These are phyloP conservation scores for Gymnopilus junonius DNA, from an alignment of 768 basidiomycete species.

Conservation along the genomic window DNA sequence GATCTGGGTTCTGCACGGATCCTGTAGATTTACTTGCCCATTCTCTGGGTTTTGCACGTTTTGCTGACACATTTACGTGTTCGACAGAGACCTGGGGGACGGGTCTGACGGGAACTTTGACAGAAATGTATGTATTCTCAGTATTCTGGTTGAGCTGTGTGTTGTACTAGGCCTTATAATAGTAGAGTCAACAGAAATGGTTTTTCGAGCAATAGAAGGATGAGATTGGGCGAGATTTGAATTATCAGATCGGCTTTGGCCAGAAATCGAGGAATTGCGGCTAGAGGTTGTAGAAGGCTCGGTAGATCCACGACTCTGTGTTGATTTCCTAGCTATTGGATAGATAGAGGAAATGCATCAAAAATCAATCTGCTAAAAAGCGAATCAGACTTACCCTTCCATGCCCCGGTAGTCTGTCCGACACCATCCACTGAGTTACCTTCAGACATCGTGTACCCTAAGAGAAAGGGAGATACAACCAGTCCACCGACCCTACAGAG, in stretches of 20 bases:
- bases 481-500: not conserved
- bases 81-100: not conserved
- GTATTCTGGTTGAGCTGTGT: too few relatives aligned
- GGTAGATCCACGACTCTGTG: not conserved
- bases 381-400: not conserved
- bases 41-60: not conserved
- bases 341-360: not conserved
- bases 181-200: not conserved
- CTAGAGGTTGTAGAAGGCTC: not conserved
- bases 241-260: not conserved
- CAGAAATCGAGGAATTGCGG: not conserved
- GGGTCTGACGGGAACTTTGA: not conserved
- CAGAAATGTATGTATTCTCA: not conserved
- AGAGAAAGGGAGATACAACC: not conserved
- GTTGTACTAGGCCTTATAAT: too few relatives aligned
- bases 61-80: not conserved
- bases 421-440: not conserved
- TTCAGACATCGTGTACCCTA: not conserved
- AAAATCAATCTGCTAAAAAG: not conserved
- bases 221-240: not conserved
- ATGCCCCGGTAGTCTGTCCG: not conserved
- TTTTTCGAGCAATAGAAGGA: not conserved
- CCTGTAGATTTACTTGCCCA: not conserved
- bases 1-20: not conserved
- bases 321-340: not conserved